Conservation (phyloP, 1,284 basidiomycete species). For the Melanopsichium pennsylvanicum region DNA sequence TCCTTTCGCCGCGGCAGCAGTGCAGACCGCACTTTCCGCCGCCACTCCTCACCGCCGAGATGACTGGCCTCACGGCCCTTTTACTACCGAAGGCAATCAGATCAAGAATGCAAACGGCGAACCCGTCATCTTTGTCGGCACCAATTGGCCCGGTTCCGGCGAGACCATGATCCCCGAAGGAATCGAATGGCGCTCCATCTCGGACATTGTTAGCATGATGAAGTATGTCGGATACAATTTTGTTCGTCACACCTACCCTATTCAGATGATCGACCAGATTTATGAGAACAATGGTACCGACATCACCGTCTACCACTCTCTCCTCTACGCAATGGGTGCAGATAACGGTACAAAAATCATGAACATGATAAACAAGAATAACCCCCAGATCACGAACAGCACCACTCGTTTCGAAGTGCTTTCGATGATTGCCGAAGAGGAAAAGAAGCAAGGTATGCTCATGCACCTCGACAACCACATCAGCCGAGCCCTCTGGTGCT, state of each 20-base stretch:
- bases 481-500: conserved; percentile 40
- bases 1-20: conserved; percentile 12
- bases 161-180: conserved; percentile 43
- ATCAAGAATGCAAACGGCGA: conserved; percentile 35
- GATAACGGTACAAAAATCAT: conserved; percentile 34
- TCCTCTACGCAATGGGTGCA: conserved; percentile 22
- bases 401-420: conserved; percentile 35
- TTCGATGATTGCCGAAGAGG: conserved; percentile 27
- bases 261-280: conserved; percentile 49
- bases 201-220: conserved; percentile 30
- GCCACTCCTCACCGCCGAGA: conserved; percentile 11
- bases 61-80: conserved; percentile 36
- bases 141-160: conserved; percentile 41
- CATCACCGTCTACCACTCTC: conserved; percentile 20
- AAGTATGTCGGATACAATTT: conserved; percentile 43
- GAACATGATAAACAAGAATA: conserved; percentile 32
- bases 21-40: conserved; percentile 11
- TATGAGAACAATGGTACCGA: conserved; percentile 35
- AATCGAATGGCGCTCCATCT: conserved; percentile 28
- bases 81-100: conserved; percentile 24
- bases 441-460: conserved; percentile 30
- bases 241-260: conserved; percentile 38
- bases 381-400: conserved; percentile 21
- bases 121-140: conserved; percentile 29
- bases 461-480: conserved; percentile 48